Evolutionary conservation across 2,329 filamentous ascomycete species (phyloP), one percentile per base, ranked within the genome.

Genomic region (Trichoderma gracile): DNA sequence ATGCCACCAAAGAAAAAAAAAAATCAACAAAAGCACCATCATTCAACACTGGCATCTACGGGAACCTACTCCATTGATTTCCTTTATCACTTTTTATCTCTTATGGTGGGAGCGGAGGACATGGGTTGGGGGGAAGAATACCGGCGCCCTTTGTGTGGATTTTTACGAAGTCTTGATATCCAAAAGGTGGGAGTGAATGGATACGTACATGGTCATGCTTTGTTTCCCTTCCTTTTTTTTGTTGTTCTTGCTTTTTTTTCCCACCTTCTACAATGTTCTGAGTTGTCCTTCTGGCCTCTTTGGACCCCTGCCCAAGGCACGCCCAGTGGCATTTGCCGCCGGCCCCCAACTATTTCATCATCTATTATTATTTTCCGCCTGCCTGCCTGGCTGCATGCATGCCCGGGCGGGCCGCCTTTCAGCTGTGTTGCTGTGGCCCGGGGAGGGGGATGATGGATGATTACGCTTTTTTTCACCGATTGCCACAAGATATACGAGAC

Each of bases 101-200:
- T 5, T 38, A 43, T 15, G 46, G 57, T 45, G 58, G 58, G 58
- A 60, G 58, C 17, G 60, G 42, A 55, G 60, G 60, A 47, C n/a
- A 42, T 25, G 60, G 42, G 50, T 21, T 6, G 30, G 49, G 42
- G 40, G 40, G 43, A 47, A 30, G 50, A 42, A 40, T 49, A 63
- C 15, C 23, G 50, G 50, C 60, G 60, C 60, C 52, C 45, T 54
- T 47, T 49, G 40, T 63, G 50, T 63, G 49, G 60, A 54, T 63
- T 33, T 54, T 47, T 55, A 38, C 43, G 45, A 15, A 42, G 33
- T 63, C 59, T 63, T 63, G 60, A 63, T 55, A 63, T 55, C 60
- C 60, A 30, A 63, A 30, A 63, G 50, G 60, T 63, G 60, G 60
- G 60, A 63, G 52, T 27, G 60, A 19, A 55, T 55, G 60, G 60